A percentile compares a stretch with the other conserved stretches of the same genome.
Conservation (phyloP, 1,284 basidiomycete genomes). For the Apiotrichum montevideense region DNA sequence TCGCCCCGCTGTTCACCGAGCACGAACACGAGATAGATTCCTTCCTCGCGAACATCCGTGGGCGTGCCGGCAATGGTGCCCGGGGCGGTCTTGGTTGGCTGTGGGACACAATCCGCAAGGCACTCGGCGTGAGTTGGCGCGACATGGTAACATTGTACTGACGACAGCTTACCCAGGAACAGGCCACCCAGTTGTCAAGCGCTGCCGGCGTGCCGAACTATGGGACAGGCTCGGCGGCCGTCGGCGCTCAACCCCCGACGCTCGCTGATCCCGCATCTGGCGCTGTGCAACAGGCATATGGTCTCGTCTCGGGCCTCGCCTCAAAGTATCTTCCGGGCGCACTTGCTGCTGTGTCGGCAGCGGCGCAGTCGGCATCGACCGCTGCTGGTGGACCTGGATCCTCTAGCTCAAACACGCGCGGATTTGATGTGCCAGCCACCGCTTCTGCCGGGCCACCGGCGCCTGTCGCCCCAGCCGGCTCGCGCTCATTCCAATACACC, state of each 20-base stretch:
- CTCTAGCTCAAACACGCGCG: slow-evolving; percentile 3
- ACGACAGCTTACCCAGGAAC: slow-evolving; percentile 9
- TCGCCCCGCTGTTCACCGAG: slow-evolving; percentile 60
- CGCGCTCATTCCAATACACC: slow-evolving; percentile 7
- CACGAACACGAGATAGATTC: slow-evolving; percentile 65
- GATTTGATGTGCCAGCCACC: slow-evolving; percentile 10
- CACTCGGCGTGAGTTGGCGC: slow-evolving; percentile 34
- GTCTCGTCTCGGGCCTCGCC: slow-evolving; percentile 18
- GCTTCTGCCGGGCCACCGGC: background rate
- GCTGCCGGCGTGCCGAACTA: slow-evolving; percentile 1
- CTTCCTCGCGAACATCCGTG: slow-evolving; percentile 49
- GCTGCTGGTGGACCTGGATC: background rate
- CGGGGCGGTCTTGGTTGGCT: slow-evolving; percentile 29
- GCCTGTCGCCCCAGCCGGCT: background rate
- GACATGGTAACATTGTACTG: too few species aligned
- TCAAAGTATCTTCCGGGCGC: slow-evolving; percentile 40
- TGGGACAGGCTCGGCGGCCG: slow-evolving; percentile 1
- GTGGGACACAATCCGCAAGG: slow-evolving; percentile 34
- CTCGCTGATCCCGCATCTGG: slow-evolving; percentile 43
- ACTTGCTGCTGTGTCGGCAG: slow-evolving; percentile 33
- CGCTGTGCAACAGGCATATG: slow-evolving; percentile 35
- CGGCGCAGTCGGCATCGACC: slow-evolving; percentile 9
- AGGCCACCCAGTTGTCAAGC: slow-evolving; percentile 5
- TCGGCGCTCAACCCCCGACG: slow-evolving; percentile 33
- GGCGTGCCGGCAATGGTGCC: slow-evolving; percentile 28